Evolutionary conservation across 1,139 yeast species (phyloP).

Genomic region (Yamadazyma mexicana): DNA sequence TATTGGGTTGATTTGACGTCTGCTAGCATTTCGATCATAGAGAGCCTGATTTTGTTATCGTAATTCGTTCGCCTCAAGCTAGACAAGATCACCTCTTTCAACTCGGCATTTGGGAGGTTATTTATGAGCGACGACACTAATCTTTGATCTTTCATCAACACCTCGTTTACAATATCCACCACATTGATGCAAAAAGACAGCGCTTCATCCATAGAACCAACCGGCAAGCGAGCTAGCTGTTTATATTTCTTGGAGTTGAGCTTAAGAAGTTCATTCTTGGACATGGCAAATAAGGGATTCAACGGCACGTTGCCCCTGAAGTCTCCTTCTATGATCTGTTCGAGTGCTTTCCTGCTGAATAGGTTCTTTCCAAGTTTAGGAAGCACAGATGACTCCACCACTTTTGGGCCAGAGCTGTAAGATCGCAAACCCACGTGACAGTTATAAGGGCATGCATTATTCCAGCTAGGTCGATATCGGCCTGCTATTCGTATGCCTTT

Average conservation of each 20-base stretch:
- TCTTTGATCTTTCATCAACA: constrained; percentile 26
- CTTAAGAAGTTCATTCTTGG: constrained; percentile 23
- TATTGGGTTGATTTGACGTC: constrained; percentile 22
- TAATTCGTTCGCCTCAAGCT: constrained; percentile 12
- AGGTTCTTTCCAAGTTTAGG: constrained; percentile 14
- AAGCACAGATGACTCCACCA: constrained; percentile 5
- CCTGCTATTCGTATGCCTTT: no score
- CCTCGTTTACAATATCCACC: constrained; percentile 29
- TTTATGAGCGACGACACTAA: constrained; percentile 22
- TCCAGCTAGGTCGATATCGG: no score
- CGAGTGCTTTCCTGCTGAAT: constrained; percentile 12
- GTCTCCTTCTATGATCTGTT: constrained; percentile 5
- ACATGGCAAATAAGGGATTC: constrained; percentile 35
- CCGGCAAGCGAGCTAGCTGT: constrained; percentile 29
- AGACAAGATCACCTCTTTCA: constrained; percentile 13
- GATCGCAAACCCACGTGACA: no score
- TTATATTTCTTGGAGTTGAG: constrained; percentile 24
- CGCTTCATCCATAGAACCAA: constrained; percentile 25
- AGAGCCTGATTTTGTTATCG: constrained; percentile 26
- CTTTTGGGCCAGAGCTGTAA: neutral
- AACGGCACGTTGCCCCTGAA: constrained; percentile 21
- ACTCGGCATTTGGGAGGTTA: constrained; percentile 18
- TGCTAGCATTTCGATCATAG: constrained; percentile 28
- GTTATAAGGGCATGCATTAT: no score
- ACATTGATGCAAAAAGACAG: constrained; percentile 30